Base-by-base conservation (phyloP, 257 asterid genomes). In the Paraleonurus japonicus region DNA sequence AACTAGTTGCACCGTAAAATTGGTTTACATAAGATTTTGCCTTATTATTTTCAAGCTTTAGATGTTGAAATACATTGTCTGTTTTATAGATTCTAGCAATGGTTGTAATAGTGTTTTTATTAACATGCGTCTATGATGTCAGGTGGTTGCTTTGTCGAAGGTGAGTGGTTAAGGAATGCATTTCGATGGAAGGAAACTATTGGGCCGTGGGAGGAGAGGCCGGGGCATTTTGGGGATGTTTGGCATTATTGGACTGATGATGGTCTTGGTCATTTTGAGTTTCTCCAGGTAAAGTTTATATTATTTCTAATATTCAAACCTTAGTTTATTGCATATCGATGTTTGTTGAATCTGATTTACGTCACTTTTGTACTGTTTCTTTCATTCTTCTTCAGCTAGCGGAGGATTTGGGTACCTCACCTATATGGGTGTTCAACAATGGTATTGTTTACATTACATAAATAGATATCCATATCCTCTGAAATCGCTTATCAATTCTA, bases 71-170 rank as follows among this genome's bases (percentile, higher is more conserved):
- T 16, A 13, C 61, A 65, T 48, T 16, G 33, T 35, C 65, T 23
- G 54, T 7, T 73, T 23, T 50, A 20, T 50, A 17, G 11, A 33
- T 33, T 33, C 39, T 33, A 7, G 69, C 19, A 27, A 24, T 59
- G 43, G 19, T 71, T 4, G 60, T 20, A 19, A 50, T 22, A 33
- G 41, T 5, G 57, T 6, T 16, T n/a, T 15, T 23, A 53, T 50
- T 75, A 67, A 78, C 65, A 61, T 30, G 41, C 57, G 4, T 70
- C 71, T 22, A 23, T 50, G 75, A 27, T 76, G 39, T 67, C 78
- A 94, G 99, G 99, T 81, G 99, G 99, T 65, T 92, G 98, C 79
- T 95, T 95, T 59, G 98, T 95, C 16, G 98, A 95, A 82, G 99
- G 99, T 69, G 95, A 80, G 5, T 88, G 95, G 93, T 82, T 92